phyloP scores from a whole-genome alignment of 345 rosid genomes.

The Lepidium africanum region DNA sequence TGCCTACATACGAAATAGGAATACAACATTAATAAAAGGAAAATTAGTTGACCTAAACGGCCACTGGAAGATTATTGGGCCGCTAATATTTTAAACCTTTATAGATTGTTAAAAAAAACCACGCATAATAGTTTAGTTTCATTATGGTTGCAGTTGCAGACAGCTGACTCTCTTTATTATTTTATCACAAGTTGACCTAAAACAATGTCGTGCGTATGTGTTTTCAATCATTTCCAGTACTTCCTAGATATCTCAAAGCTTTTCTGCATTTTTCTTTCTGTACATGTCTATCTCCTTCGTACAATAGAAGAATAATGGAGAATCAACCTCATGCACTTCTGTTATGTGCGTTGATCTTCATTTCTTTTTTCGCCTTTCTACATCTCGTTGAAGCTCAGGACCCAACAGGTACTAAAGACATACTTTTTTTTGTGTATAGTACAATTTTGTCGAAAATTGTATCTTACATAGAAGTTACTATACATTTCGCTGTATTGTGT shows the following conservation, averaged over 20 bases:
- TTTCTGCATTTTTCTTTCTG: not conserved
- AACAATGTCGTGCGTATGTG: not conserved
- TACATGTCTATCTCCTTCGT: not conserved
- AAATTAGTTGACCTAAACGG: too few species aligned
- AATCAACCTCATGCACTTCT: not conserved
- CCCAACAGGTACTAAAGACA: conserved; percentile 5
- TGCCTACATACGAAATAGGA: not conserved
- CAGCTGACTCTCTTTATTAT: not conserved
- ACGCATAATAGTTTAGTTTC: not conserved
- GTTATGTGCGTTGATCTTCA: conserved; percentile 12
- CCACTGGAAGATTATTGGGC: too few species aligned
- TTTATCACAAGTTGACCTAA: not conserved
- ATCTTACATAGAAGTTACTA: not conserved
- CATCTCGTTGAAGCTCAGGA: conserved; percentile 15
- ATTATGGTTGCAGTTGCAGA: not conserved
- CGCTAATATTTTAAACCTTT: too few species aligned
- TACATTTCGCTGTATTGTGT: not conserved
- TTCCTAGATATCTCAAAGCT: not conserved
- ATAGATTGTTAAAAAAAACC: too few species aligned
- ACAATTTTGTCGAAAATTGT: not conserved
- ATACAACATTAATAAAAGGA: not conserved
- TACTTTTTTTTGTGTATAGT: not conserved
- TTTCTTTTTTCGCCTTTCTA: not conserved
- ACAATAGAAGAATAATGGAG: conserved; percentile 19
- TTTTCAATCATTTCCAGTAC: not conserved